Conservation (phyloP, 129 eudicot species). For the Oenanthe sinensis region DNA sequence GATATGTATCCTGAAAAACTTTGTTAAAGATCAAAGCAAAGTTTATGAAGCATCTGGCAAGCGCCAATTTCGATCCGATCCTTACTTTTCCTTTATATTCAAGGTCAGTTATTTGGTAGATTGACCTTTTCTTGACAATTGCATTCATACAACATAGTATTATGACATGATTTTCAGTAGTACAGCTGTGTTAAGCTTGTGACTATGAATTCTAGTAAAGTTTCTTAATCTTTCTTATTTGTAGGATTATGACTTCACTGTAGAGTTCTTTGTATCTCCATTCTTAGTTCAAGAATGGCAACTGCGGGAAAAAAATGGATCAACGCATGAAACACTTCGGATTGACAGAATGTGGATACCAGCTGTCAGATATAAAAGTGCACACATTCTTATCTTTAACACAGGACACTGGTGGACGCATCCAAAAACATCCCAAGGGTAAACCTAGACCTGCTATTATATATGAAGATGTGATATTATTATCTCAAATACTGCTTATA, state of each 20-base stretch:
- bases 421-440: constrained; percentile 51
- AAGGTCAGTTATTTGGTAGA: neutral
- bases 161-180: neutral
- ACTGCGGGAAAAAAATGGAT: constrained; percentile 30
- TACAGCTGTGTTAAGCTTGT: neutral
- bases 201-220: neutral
- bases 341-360: constrained; percentile 44
- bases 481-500: neutral
- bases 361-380: constrained; percentile 34
- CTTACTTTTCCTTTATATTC: constrained; percentile 43
- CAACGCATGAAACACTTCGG: constrained; percentile 39
- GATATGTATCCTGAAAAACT: constrained; percentile 36
- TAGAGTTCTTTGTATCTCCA: constrained; percentile 50
- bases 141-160: neutral
- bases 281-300: constrained; percentile 47
- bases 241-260: constrained; percentile 47
- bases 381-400: constrained; percentile 45
- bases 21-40: constrained; percentile 31
- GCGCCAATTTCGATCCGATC: constrained; percentile 35
- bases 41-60: constrained; percentile 49
- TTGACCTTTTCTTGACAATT: neutral
- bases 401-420: constrained; percentile 71
- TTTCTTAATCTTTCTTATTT: neutral
- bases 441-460: neutral
- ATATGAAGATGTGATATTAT: neutral